These are phyloP conservation scores for Castanea sativa DNA, from an alignment of 306 rosid genomes.

Conservation along the genomic window DNA sequence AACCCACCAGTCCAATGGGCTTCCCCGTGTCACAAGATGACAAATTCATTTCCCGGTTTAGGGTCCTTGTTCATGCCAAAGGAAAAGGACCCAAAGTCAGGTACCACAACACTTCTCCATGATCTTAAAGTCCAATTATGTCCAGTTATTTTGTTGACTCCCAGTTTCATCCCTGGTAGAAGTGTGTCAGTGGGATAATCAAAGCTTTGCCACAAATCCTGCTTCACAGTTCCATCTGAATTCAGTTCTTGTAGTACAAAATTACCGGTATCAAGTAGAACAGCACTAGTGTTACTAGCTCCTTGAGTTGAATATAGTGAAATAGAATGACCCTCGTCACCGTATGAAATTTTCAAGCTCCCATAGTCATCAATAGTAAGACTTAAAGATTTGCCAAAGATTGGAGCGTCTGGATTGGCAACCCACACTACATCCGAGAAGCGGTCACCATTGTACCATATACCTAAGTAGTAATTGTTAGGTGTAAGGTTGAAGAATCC, in stretches of 20 bases:
- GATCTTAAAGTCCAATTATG: constrained; percentile 17
- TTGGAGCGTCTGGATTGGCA: constrained; percentile 26
- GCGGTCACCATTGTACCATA: not conserved
- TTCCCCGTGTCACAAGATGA: constrained; percentile 16
- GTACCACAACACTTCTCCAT: not conserved
- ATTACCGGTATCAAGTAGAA: constrained; percentile 20
- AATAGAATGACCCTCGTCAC: not conserved
- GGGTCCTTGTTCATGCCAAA: constrained; percentile 17
- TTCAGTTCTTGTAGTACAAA: constrained; percentile 20
- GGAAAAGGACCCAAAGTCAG: constrained; percentile 22
- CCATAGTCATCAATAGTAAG: constrained; percentile 22
- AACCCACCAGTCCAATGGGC: constrained; percentile 21
- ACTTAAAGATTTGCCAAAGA: constrained; percentile 1
- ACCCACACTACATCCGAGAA: constrained; percentile 12
- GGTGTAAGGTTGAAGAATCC: constrained; percentile 19
- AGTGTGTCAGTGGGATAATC: constrained; percentile 31
- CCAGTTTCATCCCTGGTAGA: constrained; percentile 28
- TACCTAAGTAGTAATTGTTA: constrained; percentile 14
- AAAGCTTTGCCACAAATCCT: constrained; percentile 31
- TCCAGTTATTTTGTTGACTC: constrained; percentile 25
- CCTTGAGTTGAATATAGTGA: constrained; percentile 8
- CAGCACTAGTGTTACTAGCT: constrained; percentile 12
- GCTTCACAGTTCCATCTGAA: constrained; percentile 12
- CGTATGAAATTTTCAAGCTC: constrained; percentile 22
- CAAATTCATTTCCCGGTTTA: constrained; percentile 9